Base-by-base conservation (phyloP, 2,329 filamentous ascomycete species). In the Botryotinia convoluta region DNA sequence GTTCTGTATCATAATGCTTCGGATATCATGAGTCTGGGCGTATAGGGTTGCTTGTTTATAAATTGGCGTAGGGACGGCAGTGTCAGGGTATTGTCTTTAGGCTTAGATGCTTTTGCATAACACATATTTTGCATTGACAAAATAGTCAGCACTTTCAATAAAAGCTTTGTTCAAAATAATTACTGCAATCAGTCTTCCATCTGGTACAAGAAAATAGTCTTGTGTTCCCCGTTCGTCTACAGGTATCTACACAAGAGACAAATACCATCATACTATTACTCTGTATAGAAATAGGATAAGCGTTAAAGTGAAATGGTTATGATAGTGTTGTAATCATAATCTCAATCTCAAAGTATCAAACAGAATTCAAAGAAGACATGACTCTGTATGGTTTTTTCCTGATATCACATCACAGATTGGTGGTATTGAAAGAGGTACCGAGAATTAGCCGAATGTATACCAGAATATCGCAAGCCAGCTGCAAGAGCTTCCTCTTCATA, bases 1-100 rank as follows among this genome's bases (percentile, higher is more conserved):
- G 48, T 74, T 74, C 54, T 74, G 73, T 74, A 74, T 74, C 73
- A 74, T 74, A 74, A 74, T 74, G 72, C 73, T 72, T 63, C 71
- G 51, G 63, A 74, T 72, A 67, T 72, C 63, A 67, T 59, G 63
- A 67, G 63, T 73, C 63, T 69, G 64, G 73, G 73, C 73, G 73
- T 74, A 67, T 72, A 62, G 62, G 71, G 62, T 72, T 71, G 57
- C 18, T 70, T 73, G 59, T 71, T 73, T 63, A 70, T 73, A 63
- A 42, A 54, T 61, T 71, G 72, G 72, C 54, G 72, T 69, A 68
- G 71, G 71, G 72, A 63, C 54, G 65, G 72, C 54, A 48, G 20
- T 63, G 57, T 71, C 60, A 71, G 65, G 72, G 65, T 73, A 73
- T 73, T 72, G 63, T 60, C 68, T 65, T 70, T 63, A 45, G 57